phyloP scores from a whole-genome alignment of 192 early-diverging fungal genomes.

The Backusella westeae region DNA sequence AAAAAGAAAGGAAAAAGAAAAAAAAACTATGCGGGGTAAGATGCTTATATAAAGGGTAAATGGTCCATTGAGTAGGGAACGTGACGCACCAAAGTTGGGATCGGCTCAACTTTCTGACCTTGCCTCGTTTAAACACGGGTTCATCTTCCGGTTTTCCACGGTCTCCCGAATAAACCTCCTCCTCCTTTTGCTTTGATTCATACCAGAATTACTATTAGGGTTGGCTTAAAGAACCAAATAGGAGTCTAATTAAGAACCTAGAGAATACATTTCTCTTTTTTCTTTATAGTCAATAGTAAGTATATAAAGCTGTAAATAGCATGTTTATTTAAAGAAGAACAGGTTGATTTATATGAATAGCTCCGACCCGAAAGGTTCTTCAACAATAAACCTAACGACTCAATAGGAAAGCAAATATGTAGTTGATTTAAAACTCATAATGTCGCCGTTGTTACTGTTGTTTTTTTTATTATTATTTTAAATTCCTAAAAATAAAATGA shows the following conservation, averaged over 20 bases:
- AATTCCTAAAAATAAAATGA: not conserved
- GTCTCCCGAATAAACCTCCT: not conserved
- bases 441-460: not conserved
- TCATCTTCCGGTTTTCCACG: constrained; percentile 4
- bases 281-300: not conserved
- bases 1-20: not conserved
- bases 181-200: not conserved
- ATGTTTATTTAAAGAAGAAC: not conserved
- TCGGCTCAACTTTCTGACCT: constrained; percentile 4
- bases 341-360: not conserved
- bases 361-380: not conserved
- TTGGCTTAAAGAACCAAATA: not conserved
- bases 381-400: not conserved
- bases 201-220: not conserved
- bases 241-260: not conserved
- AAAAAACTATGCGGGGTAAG: not conserved
- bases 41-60: constrained; percentile 3
- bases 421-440: not conserved
- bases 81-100: not conserved
- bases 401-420: not conserved
- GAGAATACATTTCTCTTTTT: not conserved
- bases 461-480: not conserved
- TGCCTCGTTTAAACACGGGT: constrained; percentile 9
- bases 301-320: not conserved
- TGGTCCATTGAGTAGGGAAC: not conserved